phyloP scores from a whole-genome alignment of 148 eudicot species.

The Rhododendron henanense region DNA sequence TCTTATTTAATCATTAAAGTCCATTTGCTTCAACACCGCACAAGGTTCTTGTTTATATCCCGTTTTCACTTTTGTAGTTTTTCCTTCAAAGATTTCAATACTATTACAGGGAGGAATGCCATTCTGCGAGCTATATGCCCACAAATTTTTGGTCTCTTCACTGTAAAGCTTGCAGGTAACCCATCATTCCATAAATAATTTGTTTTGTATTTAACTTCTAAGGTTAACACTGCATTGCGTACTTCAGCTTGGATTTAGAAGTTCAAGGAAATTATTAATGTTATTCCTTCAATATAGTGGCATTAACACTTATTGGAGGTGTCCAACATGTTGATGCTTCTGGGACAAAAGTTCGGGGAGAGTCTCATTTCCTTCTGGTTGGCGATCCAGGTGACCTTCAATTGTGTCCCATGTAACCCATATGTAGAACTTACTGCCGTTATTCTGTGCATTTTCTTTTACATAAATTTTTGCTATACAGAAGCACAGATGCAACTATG shows the following conservation, averaged over 20 bases:
- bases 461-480: background rate
- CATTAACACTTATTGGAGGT: slow-evolving; percentile 92
- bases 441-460: background rate
- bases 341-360: slow-evolving; percentile 93
- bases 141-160: slow-evolving; percentile 90
- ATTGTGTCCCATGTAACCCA: background rate
- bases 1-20: background rate
- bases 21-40: background rate
- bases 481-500: background rate
- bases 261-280: background rate
- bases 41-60: background rate
- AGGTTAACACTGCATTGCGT: background rate
- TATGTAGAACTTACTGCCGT: background rate
- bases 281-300: slow-evolving; percentile 40
- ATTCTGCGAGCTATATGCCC: slow-evolving; percentile 84
- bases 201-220: slow-evolving; percentile 9
- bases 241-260: background rate
- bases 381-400: slow-evolving; percentile 74
- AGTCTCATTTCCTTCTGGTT: slow-evolving; percentile 94
- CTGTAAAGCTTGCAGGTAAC: slow-evolving; percentile 82
- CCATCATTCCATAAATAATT: background rate
- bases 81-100: background rate
- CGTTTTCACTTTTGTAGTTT: background rate
- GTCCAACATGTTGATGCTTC: slow-evolving; percentile 96
- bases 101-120: slow-evolving; percentile 66